Evolutionary conservation across 495 filamentous ascomycete species (phyloP).

Genomic region (Penicillium odoratum): DNA sequence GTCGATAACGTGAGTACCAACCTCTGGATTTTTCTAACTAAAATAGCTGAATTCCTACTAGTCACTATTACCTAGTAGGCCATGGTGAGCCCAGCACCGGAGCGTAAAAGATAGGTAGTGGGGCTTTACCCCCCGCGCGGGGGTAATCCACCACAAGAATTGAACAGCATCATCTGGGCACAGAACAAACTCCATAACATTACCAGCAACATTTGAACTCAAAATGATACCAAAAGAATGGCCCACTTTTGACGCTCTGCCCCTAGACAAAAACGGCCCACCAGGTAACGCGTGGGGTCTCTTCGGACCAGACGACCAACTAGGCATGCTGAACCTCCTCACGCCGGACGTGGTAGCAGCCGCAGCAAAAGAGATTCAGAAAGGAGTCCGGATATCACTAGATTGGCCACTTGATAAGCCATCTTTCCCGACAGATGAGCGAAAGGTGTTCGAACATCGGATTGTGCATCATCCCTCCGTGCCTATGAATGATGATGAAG

Average conservation of each 20-base stretch:
- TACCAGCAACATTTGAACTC: no score
- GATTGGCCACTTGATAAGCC: neutral
- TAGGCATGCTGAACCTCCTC: constrained; percentile 1
- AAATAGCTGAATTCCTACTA: no score
- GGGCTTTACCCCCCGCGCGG: no score
- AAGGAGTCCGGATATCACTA: neutral
- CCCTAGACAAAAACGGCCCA: neutral
- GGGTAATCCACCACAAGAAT: no score
- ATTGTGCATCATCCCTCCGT: neutral
- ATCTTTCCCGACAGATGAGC: neutral
- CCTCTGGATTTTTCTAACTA: no score
- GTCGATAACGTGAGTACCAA: no score
- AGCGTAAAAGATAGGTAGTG: neutral
- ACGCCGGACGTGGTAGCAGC: neutral
- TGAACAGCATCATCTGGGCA: no score
- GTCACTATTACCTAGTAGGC: no score
- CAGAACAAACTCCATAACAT: no score
- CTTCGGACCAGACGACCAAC: neutral
- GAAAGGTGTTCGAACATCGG: neutral
- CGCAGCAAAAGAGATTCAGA: neutral
- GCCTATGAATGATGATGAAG: constrained; percentile 4
- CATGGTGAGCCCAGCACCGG: neutral
- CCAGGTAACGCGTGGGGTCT: constrained; percentile 5
- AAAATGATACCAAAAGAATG: neutral
- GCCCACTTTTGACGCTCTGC: neutral